Evolutionary conservation across 108 stramenopile species (phyloP), one percentile per base, ranked within the genome.

Genomic region (Chaetoceros tenuissimus): DNA sequence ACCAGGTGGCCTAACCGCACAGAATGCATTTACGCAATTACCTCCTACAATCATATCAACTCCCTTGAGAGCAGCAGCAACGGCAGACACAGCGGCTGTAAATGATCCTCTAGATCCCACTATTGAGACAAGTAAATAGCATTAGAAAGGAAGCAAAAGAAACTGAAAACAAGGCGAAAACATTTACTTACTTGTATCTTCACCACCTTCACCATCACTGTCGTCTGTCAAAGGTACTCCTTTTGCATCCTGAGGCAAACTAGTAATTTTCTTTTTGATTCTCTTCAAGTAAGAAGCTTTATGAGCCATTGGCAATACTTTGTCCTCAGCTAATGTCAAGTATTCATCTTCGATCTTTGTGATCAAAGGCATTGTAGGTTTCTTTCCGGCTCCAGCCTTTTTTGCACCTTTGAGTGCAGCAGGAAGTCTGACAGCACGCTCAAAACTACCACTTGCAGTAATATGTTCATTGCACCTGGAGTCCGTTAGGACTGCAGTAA

Each of bases 1-100:
- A 3, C 95, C 95, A 2, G 95, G 95, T 3, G 95, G 95, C 10
- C 95, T 75, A 13, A 86, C 75, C 28, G 89, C 82, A 53, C 94
- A 97, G 64, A 95, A 92, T 17, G 72, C 90, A 59, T 95, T 97
- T 0, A 78, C 72, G 48, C 79, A 78, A 46, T 88, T 73, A 24
- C 94, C 94, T 47, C 82, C 64, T 34, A 94, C 73, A 24, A 97
- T 77, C 77, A 84, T 89, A 48, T 95, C 92, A 40, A 84, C 84
- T 20, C 78, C 96, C 30, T 78, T 67, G 24, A 96, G 34, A 8
- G 89, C 83, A 43, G 90, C 80, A 17, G 82, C 93, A n/a, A 97
- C 95, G 2, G 87, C 96, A 24, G 79, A 69, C 48, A 94, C 59
- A 20, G 97, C 96, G 18, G 97, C 98, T 45, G 64, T 76, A 68